Conservation (phyloP, 805 yeast species). For the Lipomyces yamanashiensis region DNA sequence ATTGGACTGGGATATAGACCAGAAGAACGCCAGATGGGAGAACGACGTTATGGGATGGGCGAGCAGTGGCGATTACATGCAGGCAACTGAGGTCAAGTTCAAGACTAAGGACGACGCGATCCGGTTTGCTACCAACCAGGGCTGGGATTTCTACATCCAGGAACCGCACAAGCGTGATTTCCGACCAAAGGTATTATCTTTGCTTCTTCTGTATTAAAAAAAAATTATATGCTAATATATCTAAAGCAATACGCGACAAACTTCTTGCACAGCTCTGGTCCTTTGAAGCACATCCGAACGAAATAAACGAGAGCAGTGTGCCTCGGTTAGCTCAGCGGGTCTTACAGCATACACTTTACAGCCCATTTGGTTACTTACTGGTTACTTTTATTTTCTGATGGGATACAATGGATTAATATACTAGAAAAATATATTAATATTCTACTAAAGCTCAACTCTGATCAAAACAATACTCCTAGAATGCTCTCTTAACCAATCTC, state of each 20-base stretch:
- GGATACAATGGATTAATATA: background rate
- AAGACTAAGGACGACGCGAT: constrained; percentile 77
- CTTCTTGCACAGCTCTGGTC: constrained; percentile 35
- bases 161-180: constrained; percentile 79
- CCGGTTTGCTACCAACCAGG: constrained; percentile 79
- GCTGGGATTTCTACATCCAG: constrained; percentile 78
- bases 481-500: background rate
- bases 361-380: background rate
- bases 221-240: background rate
- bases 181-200: constrained; percentile 60
- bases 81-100: constrained; percentile 75
- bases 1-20: constrained; percentile 80
- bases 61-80: constrained; percentile 75
- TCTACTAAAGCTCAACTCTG: too few relatives aligned
- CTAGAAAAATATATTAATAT: background rate
- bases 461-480: too few relatives aligned
- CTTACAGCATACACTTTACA: background rate
- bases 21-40: constrained; percentile 84
- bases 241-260: constrained; percentile 33
- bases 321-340: background rate
- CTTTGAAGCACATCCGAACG: constrained; percentile 36
- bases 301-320: constrained; percentile 13
- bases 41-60: constrained; percentile 88
- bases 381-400: background rate
- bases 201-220: background rate